Base-by-base conservation (phyloP, 495 filamentous ascomycete species). In the Trichoderma asperelloides region DNA sequence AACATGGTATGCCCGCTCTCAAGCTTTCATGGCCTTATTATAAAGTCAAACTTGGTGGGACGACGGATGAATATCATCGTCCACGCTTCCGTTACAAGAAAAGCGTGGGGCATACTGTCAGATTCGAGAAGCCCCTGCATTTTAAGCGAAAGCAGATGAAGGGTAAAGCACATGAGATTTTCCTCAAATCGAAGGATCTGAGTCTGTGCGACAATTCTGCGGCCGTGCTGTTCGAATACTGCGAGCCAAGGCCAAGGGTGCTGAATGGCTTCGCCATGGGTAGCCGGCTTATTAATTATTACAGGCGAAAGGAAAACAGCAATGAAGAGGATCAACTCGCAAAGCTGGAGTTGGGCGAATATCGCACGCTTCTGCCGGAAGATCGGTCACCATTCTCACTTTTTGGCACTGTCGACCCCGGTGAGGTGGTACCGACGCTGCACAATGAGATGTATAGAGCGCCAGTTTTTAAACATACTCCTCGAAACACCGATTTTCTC, bases 181-280 rank as follows among this genome's bases (percentile, higher is more conserved):
- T 91, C 78, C 81, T 82, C 43, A 86, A 81, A 18, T 88, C 91
- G 2, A 87, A 87, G 67, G 88, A 96, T 66, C 82, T 99, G 16
- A 89, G 89, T 0, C 76, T 96, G 71, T 89, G 87, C 66, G 95
- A 99, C 74, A 96, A 93, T 73, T 93, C 96, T 0, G 88, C 85
- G 28, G 87, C 89, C 18, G 80, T 97, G 11, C 82, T 99, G 18
- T 86, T 97, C 40, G 95, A 99, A 78, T 98, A 98, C 77, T 95
- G 92, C 13, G 95, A 99, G 74, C 92, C 98, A 75, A 89, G 90
- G 66, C 95, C 95, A 1, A 89, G 86, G 15, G 90, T 93, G 67
- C 81, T 99, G 69, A 97, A 95, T 9, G 96, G 96, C 75, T 94
- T 97, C 70, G 95, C 93, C 68, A 99, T 99, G 95, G 94, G 92